Base-by-base conservation (phyloP, 148 eudicot genomes). In the Persicaria maculosa region DNA sequence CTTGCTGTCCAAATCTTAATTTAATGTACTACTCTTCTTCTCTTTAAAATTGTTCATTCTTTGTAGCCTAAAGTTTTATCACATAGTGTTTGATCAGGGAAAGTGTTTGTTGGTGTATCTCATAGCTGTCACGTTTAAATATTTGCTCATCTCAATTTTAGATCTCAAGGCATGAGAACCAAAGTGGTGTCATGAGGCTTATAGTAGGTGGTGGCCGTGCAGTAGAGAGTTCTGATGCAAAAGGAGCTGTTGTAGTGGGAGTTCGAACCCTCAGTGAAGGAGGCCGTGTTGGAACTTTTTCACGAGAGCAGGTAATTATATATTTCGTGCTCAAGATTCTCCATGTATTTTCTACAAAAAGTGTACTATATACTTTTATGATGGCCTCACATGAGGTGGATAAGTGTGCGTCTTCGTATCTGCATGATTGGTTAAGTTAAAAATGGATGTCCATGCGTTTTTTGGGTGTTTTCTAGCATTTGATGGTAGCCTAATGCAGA, bases 211-310 rank as follows among this genome's bases (percentile, higher is more conserved):
- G 99, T 77, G 99, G 99, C 73, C 83, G 99, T 80, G 99, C 97
- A 69, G 84, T 88, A 75, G 99, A 96, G 86, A 85, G 80, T 68
- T 65, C 84, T 72, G 87, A 86, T 45, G 79, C 83, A 57, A 89
- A 80, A 79, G 97, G 99, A 78, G 86, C 97, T 68, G 99, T 96
- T 74, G 92, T 92, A 75, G 90, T 96, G 76, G 99, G 99, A 68
- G 99, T 96, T 80, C 85, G 99, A 57, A 90, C 99, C 79, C 90
- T 96, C 70, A 96, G 99, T 82, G 99, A 96, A 80, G 99, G 97
- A 67, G 99, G 99, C 47, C 99, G 97, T 80, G 99, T 96, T 74
- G 99, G 97, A 16, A 86, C 85, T 74, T 96, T 96, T 81, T 87
- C 99, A 25, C 84, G 99, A 77, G 99, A 96, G 76, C 99, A 96